Base-by-base conservation (phyloP, 1,284 basidiomycete genomes). In the Trichosporon faecale region DNA sequence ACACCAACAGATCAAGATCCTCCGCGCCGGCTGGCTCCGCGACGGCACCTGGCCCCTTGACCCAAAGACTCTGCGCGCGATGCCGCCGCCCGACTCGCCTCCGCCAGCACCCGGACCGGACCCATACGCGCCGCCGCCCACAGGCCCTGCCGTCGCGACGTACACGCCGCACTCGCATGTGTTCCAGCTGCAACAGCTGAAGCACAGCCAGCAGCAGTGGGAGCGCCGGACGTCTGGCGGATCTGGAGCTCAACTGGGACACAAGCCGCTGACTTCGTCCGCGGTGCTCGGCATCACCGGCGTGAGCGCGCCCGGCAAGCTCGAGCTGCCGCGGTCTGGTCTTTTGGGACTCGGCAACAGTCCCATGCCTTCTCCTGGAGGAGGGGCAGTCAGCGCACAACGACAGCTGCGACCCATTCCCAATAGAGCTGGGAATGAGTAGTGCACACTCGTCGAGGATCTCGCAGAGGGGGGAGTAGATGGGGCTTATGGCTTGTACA, bases 11-110 rank as follows among this genome's bases (percentile, higher is more conserved):
- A 80, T 84, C 70, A 80, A 80, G 55, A 77, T 82, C 40, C 74
- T 83, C 8, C 74, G 74, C 52, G 77, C 79, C 3, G 76, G 79
- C 9, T 84, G 83, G 83, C 75, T 82, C 11, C 68, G 75, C 65
- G 82, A 84, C 66, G 83, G 83, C 16, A 79, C 80, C 3, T 84
- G 83, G 83, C 82, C 83, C 1, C 68, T 73, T 9, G 79, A 81
- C 65, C 75, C 78, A 1, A 35, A 31, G 12, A 77, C 77, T 1
- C 35, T 65, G 14, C 72, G 71, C 16, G 57, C 29, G 2, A 3
- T 61, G 29, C 57, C 57, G 57, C 57, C 57, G 11, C 57, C 57
- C 16, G 57, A 61, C 57, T 33, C 29, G 7, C 57, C 57, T 4
- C 57, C 57, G 3, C 57, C 57, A 5, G 57, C 57, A 29, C 57